Evolutionary conservation across 1,139 yeast species (phyloP).

Genomic region (Hyphopichia khmerensis): DNA sequence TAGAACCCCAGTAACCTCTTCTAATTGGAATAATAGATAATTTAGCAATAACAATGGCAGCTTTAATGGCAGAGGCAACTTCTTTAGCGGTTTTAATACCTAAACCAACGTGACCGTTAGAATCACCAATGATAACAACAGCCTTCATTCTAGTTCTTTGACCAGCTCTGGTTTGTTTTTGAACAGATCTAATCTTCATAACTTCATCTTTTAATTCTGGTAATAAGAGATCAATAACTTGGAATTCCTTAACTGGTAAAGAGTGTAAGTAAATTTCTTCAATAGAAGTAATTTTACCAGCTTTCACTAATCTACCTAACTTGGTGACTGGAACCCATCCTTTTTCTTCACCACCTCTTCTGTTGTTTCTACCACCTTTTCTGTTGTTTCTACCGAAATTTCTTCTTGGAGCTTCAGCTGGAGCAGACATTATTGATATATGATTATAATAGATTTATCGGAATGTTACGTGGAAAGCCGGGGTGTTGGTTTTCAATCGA

Average conservation of each 20-base stretch:
- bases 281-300: slow-evolving; percentile 93
- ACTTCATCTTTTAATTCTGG: slow-evolving; percentile 98
- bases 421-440: slow-evolving; percentile 58
- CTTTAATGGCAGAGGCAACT: slow-evolving; percentile 99
- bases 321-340: slow-evolving; percentile 99
- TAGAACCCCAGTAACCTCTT: slow-evolving; percentile 99
- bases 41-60: slow-evolving; percentile 99
- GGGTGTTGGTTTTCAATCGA: slow-evolving; percentile 90
- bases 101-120: slow-evolving; percentile 99
- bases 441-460: slow-evolving; percentile 51
- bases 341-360: slow-evolving; percentile 89
- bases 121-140: slow-evolving; percentile 99
- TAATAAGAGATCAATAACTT: slow-evolving; percentile 94
- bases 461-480: slow-evolving; percentile 92
- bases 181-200: slow-evolving; percentile 99
- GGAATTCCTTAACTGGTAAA: slow-evolving; percentile 99
- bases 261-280: slow-evolving; percentile 99
- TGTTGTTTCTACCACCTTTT: slow-evolving; percentile 53
- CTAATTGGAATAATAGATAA: slow-evolving; percentile 98
- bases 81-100: slow-evolving; percentile 99
- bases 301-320: slow-evolving; percentile 99
- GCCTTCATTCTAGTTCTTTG: slow-evolving; percentile 99
- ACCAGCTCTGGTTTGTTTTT: slow-evolving; percentile 99
- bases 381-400: slow-evolving; percentile 67
- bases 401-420: slow-evolving; percentile 50